Evolutionary conservation across 495 filamentous ascomycete species (phyloP), one percentile per base, ranked within the genome.

Genomic region (Parachaetomium inaequale): DNA sequence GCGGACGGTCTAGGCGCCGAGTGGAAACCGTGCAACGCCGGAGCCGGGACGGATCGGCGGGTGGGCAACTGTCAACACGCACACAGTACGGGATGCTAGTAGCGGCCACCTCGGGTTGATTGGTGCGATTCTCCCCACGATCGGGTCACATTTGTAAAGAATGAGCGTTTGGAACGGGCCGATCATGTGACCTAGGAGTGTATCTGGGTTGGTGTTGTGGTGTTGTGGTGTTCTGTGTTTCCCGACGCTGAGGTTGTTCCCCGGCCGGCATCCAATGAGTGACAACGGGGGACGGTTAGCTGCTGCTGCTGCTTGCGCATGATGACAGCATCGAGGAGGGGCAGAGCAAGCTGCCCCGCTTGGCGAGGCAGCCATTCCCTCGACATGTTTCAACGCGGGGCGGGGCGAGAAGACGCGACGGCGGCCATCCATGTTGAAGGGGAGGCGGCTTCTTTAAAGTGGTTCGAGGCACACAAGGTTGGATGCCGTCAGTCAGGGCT

Each of bases 261-360:
- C 28, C 17, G 25, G 47, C 25, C 17, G 32, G 34, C 43, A 7
- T 21, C 31, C 59, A 58, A 62, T 58, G 53, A 23, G 58, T 8
- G 38, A 45, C 25, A n/a, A 19, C 31, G 45, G 47, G 38, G 34
- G 36, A 32, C n/a, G 34, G 49, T 17, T 43, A 34, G 6, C 19
- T 25, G 19, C 34, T 60, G 58, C 21, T 63, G 52, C 7, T 38
- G 43, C 55, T 45, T 36, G 43, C 17, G 60, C 60, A 63, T 58
- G 56, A 66, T 66, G 61, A 60, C 64, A 66, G 50, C 64, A 63
- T 63, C 34, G 43, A 55, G 45, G 54, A 57, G 53, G 53, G 42
- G 45, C 42, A 60, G 36, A 43, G 46, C 17, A 2, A n/a, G 47
- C 29, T 59, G 58, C 57, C 58, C 58, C 58, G 58, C 58, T 60